A percentile compares a stretch with the other conserved stretches of the same genome.
phyloP scores from a whole-genome alignment of 345 rosid species.

The Erysimum cheiranthoides region DNA sequence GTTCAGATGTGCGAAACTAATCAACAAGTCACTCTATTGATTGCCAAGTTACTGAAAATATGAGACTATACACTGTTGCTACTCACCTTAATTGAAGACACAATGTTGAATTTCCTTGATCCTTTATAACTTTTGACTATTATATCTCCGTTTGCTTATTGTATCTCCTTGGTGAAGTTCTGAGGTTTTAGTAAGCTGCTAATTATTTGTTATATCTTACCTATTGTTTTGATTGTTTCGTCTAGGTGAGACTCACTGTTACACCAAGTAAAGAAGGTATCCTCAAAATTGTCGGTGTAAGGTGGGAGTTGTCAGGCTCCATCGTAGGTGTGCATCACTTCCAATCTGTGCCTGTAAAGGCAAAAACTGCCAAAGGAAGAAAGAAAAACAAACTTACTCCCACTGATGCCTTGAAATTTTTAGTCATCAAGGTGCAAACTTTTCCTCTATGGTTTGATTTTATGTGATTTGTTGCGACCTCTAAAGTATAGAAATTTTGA shows the following conservation, averaged over 20 bases:
- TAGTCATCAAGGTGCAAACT: slow-evolving; percentile 78
- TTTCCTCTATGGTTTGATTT: slow-evolving; percentile 14
- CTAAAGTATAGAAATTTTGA: slow-evolving; percentile 30
- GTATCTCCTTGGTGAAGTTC: slow-evolving; percentile 13
- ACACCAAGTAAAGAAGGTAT: slow-evolving; percentile 85
- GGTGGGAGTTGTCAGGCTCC: slow-evolving; percentile 90
- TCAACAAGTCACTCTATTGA: slow-evolving; percentile 14
- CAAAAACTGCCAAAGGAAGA: slow-evolving; percentile 59
- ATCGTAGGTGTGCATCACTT: slow-evolving; percentile 75
- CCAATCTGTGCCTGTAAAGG: slow-evolving; percentile 54
- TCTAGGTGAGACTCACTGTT: slow-evolving; percentile 85
- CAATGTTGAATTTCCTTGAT: slow-evolving; percentile 19
- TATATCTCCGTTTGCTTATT: slow-evolving; percentile 16
- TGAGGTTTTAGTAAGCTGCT: slow-evolving; percentile 15
- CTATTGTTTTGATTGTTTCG: slow-evolving; percentile 11
- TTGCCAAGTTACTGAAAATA: slow-evolving; percentile 17
- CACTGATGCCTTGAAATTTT: slow-evolving; percentile 64
- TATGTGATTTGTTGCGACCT: slow-evolving; percentile 30
- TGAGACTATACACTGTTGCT: slow-evolving; percentile 8
- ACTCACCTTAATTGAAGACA: slow-evolving; percentile 24
- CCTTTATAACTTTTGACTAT: slow-evolving; percentile 21
- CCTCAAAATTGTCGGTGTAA: slow-evolving; percentile 85
- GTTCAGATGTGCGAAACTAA: slow-evolving; percentile 25
- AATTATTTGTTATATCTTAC: slow-evolving; percentile 30
- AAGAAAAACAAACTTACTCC: slow-evolving; percentile 60